phyloP scores from a whole-genome alignment of 106 monocot genomes.

The Allium cepa region DNA sequence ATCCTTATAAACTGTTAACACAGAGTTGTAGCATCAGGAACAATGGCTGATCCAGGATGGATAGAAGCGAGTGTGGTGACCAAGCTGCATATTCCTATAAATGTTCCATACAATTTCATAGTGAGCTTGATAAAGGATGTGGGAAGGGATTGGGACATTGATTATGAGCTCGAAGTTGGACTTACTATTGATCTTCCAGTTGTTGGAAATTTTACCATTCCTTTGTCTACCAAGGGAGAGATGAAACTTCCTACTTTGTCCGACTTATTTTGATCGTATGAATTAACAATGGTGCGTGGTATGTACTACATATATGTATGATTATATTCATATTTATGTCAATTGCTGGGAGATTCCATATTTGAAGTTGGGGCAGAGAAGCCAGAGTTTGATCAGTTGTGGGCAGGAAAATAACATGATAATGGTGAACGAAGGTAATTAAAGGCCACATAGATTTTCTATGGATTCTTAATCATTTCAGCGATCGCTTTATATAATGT shows the following conservation, averaged over 20 bases:
- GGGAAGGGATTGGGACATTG: conserved; percentile 84
- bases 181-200: conserved; percentile 81
- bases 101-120: conserved; percentile 70
- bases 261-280: neutral
- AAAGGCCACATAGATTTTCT: too few relatives aligned
- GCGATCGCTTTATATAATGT: too few relatives aligned
- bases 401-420: too few relatives aligned
- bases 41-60: conserved; percentile 8
- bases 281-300: too few relatives aligned
- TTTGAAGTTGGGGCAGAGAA: too few relatives aligned
- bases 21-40: conserved; percentile 8
- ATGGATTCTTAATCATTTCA: too few relatives aligned
- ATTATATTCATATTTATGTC: too few relatives aligned
- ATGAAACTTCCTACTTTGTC: conserved; percentile 43
- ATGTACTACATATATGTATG: too few relatives aligned
- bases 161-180: conserved; percentile 56
- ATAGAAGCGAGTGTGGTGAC: conserved; percentile 1
- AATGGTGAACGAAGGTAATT: too few relatives aligned
- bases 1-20: neutral
- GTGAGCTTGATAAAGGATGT: conserved; percentile 60
- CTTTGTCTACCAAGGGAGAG: conserved; percentile 63
- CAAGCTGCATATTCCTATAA: conserved; percentile 5
- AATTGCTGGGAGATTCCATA: too few relatives aligned
- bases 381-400: too few relatives aligned
- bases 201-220: conserved; percentile 74